A percentile compares a stretch with the other conserved stretches of the same genome.
These are phyloP conservation scores for Colletotrichum sp. DNA, from an alignment of 2,329 filamentous ascomycete genomes.

Conservation along the genomic window DNA sequence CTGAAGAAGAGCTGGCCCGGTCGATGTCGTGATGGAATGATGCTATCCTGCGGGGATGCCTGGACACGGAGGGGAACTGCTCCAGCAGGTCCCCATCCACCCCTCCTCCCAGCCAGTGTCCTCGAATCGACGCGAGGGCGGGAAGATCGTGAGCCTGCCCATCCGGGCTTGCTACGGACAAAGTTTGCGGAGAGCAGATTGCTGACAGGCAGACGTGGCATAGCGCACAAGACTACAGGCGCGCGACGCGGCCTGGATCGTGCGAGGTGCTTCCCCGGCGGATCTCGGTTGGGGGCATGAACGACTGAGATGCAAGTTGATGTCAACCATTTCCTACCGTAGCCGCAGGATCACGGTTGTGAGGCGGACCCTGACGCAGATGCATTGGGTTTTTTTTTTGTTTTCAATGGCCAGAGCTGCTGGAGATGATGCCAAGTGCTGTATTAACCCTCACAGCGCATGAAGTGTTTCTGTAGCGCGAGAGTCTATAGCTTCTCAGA, in stretches of 20 bases:
- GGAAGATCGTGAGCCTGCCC: slow-evolving; percentile 18
- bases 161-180: slow-evolving; percentile 16
- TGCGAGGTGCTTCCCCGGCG: slow-evolving; percentile 21
- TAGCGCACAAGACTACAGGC: slow-evolving; percentile 16
- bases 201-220: slow-evolving; percentile 15
- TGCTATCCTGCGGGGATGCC: slow-evolving; percentile 17
- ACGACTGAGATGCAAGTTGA: slow-evolving; percentile 15
- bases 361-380: background rate
- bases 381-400: background rate
- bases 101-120: slow-evolving; percentile 1
- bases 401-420: background rate
- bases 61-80: background rate
- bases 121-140: slow-evolving; percentile 19
- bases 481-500: background rate
- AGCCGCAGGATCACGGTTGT: background rate
- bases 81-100: slow-evolving; percentile 1
- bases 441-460: background rate
- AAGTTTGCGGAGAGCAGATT: slow-evolving; percentile 20
- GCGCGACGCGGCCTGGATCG: slow-evolving; percentile 17
- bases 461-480: background rate
- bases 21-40: slow-evolving; percentile 19
- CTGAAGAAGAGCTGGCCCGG: slow-evolving; percentile 20
- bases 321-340: slow-evolving; percentile 3
- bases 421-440: background rate
- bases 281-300: slow-evolving; percentile 18